A percentile compares a stretch with the other conserved stretches of the same genome.
These are phyloP conservation scores for Scutellaria baicalensis DNA, from an alignment of 257 asterid genomes.

Conservation along the genomic window DNA sequence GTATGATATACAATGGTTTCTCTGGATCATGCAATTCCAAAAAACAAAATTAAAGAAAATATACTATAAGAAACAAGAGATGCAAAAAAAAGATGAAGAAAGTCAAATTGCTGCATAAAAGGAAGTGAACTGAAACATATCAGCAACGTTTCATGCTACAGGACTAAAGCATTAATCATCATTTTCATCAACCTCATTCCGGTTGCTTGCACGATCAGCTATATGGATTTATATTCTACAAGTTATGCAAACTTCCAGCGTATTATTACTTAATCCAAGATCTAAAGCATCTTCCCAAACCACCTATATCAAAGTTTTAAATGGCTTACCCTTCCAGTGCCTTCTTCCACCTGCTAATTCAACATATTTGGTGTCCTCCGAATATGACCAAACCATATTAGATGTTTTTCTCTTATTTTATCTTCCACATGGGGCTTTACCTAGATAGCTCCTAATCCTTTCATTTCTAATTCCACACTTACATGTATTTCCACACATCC, in stretches of 20 bases:
- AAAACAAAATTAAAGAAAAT: constrained; percentile 5
- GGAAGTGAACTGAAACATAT: not conserved
- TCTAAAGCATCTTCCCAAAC: not conserved
- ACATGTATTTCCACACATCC: not conserved
- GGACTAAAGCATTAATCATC: not conserved
- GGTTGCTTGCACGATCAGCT: not conserved
- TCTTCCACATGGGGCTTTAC: not conserved
- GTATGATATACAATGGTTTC: not conserved
- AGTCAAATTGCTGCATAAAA: not conserved
- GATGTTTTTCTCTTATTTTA: too few relatives aligned
- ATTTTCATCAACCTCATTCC: not conserved
- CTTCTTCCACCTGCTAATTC: not conserved
- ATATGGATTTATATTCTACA: not conserved
- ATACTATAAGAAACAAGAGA: not conserved
- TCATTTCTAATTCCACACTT: not conserved
- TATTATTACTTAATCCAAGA: not conserved
- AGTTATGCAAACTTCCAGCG: not conserved
- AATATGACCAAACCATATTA: too few relatives aligned
- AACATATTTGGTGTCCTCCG: too few relatives aligned
- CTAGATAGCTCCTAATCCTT: not conserved
- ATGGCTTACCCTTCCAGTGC: not conserved
- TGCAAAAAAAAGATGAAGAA: not conserved
- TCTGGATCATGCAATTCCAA: constrained; percentile 1
- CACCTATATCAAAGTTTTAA: not conserved
- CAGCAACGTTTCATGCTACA: not conserved